A percentile compares a stretch with the other conserved stretches of the same genome.
phyloP scores from a whole-genome alignment of 495 filamentous ascomycete species.

The Penicillium parvum region DNA sequence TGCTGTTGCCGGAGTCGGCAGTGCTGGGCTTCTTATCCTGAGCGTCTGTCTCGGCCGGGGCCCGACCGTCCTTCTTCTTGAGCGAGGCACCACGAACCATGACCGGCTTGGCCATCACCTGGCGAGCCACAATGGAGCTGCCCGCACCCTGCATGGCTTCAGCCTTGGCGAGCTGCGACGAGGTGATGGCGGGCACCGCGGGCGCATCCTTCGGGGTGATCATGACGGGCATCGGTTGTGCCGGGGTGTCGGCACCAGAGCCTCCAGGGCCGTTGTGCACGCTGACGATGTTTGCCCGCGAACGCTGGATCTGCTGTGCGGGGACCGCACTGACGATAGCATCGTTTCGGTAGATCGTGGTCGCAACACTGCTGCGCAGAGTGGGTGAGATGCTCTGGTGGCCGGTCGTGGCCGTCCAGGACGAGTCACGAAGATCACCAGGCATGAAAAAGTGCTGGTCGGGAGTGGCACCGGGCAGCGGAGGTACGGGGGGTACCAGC shows the following conservation, averaged over 20 bases:
- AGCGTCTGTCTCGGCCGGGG: neutral
- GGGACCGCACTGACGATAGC: slow-evolving; percentile 75
- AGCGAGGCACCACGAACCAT: slow-evolving; percentile 36
- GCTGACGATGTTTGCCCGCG: slow-evolving; percentile 85
- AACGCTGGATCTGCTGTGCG: slow-evolving; percentile 76
- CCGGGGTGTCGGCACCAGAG: slow-evolving; percentile 16
- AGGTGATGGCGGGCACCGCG: slow-evolving; percentile 51
- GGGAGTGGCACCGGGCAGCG: slow-evolving; percentile 70
- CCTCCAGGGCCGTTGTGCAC: slow-evolving; percentile 55
- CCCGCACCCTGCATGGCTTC: slow-evolving; percentile 28
- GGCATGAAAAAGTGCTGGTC: slow-evolving; percentile 95
- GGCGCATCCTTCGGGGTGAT: slow-evolving; percentile 42
- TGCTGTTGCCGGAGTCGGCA: slow-evolving; percentile 9
- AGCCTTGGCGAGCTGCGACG: slow-evolving; percentile 41
- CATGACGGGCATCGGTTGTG: slow-evolving; percentile 13
- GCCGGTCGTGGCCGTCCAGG: slow-evolving; percentile 65
- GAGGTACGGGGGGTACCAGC: slow-evolving; percentile 88
- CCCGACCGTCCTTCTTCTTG: slow-evolving; percentile 29
- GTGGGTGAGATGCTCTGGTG: slow-evolving; percentile 59
- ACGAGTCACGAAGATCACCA: slow-evolving; percentile 85
- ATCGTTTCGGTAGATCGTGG: slow-evolving; percentile 86
- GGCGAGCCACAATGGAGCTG: slow-evolving; percentile 44
- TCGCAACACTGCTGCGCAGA: slow-evolving; percentile 75
- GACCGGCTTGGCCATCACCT: slow-evolving; percentile 42
- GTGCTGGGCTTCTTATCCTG: slow-evolving; percentile 9